Evolutionary conservation across 78 protist species (phyloP), one percentile per base, ranked within the genome.

Genomic region (Pigoraptor vietnamica): DNA sequence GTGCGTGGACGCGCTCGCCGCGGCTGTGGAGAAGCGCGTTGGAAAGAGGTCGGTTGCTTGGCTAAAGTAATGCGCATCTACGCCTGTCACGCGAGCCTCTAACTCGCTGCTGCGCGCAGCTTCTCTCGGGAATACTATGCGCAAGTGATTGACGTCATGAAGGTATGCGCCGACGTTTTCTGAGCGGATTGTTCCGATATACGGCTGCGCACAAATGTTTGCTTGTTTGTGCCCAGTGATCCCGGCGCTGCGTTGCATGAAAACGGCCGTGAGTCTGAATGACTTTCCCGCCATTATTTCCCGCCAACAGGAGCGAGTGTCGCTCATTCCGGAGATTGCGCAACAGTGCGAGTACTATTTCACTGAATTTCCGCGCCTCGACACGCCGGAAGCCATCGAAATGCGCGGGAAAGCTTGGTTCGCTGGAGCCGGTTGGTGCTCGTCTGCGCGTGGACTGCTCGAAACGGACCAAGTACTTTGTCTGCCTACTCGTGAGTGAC

Each of bases 301-400:
- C 32, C 37, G 48, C 37, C 33, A 37, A 55, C 35, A 89, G 91
- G 91, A 89, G 24, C 91, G 91, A 29, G 67, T 40, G 23, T 19
- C 81, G 34, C 33, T 89, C 6, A 81, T 40, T 89, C 39, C 81
- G 9, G 91, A 89, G 34, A 89, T 89, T 25, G 82, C 91, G 29
- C 6, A 14, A 6, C 14, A 21, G 6, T 48, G 67, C 14, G 67
- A 48, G 14, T 14, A 48, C 67, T 48, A 21, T 48, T 48, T 48
- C 67, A 48, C 14, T 48, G 67, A 48, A 6, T 21, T 48, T 48
- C 67, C 67, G 29, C 6, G 14, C 67, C 67, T 48, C 14, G 6
- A 6, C 6, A 48, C 67, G 14, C 14, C 67, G 14, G 67, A 48
- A 14, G 67, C 67, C 29, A 14, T 48, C 29, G 67, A 48, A 48